Base-by-base conservation (phyloP, 148 eudicot genomes). In the Drosera capensis region DNA sequence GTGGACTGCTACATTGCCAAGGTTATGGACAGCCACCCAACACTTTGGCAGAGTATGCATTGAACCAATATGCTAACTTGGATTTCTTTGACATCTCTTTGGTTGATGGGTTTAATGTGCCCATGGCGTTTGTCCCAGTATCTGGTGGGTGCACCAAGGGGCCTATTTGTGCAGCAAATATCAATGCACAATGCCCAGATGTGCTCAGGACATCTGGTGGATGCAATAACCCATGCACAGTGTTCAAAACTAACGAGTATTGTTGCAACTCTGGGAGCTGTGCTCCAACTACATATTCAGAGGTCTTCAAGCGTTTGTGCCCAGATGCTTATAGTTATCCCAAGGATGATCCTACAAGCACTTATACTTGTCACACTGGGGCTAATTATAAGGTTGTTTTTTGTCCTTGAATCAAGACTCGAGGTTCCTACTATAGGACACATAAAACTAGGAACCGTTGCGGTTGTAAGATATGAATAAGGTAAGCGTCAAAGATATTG, bases 51-150 rank as follows among this genome's bases (percentile, higher is more conserved):
- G 75, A 73, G 20, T 69, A 65, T 35, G 51, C 60, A n/a, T 34
- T 68, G 7, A 44, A 29, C 26, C 58, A 54, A 24, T 63, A 43
- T 7, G 36, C 31, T 26, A 66, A 71, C 54, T 0, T 45, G 18
- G 81, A 74, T 39, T 75, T 68, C 57, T 54, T 65, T 11, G 86
- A 79, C 57, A 71, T 79, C 20, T 74, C 78, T 0, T 55, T 79
- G 0, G 36, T 68, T 1, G 68, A 71, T 16, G 78, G 81, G 40
- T 76, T 72, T 46, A 76, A 76, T 22, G 62, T 71, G 9, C 78
- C 76, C 8, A 60, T 68, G 71, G 45, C 49, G 5, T 74, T 74
- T 25, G 22, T 48, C 25, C 81, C 78, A 0, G 40, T 44, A 8
- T 25, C 58, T 0, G 60, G 47, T 14, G 62, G 52, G 3, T 66